Conservation (phyloP, 1,139 yeast species). For the Hyphopichia pseudoburtonii region DNA sequence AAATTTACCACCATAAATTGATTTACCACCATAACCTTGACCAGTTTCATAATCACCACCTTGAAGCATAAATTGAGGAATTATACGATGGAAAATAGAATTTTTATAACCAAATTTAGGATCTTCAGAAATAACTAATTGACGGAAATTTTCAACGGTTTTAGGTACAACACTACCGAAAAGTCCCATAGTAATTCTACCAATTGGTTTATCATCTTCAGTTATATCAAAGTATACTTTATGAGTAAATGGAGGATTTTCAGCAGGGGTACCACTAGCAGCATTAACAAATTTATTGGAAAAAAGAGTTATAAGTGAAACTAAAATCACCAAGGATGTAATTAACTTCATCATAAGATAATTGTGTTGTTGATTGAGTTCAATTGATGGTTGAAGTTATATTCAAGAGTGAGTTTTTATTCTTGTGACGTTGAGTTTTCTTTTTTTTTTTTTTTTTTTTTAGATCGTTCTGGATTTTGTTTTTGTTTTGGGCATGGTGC, state of each 20-base stretch:
- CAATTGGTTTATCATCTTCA: conserved; percentile 72
- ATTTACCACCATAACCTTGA: conserved; percentile 60
- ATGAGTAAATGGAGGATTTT: conserved; percentile 62
- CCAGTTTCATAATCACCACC: conserved; percentile 65
- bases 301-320: conserved; percentile 19
- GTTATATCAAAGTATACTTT: conserved; percentile 85
- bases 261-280: conserved; percentile 28
- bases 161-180: conserved; percentile 67
- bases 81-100: conserved; percentile 58
- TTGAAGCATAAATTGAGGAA: conserved; percentile 59
- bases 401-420: no score
- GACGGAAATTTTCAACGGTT: conserved; percentile 58
- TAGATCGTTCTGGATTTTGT: no score
- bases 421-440: no score
- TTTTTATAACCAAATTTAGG: conserved; percentile 52
- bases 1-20: conserved; percentile 58
- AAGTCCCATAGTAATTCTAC: conserved; percentile 68
- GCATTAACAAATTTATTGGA: conserved; percentile 18
- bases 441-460: no score
- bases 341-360: conserved; percentile 30
- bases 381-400: no score
- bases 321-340: conserved; percentile 21
- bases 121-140: conserved; percentile 60
- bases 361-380: no score
- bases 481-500: no score